Conservation (phyloP, 2,329 filamentous ascomycete species). For the Beauveria sp. region DNA sequence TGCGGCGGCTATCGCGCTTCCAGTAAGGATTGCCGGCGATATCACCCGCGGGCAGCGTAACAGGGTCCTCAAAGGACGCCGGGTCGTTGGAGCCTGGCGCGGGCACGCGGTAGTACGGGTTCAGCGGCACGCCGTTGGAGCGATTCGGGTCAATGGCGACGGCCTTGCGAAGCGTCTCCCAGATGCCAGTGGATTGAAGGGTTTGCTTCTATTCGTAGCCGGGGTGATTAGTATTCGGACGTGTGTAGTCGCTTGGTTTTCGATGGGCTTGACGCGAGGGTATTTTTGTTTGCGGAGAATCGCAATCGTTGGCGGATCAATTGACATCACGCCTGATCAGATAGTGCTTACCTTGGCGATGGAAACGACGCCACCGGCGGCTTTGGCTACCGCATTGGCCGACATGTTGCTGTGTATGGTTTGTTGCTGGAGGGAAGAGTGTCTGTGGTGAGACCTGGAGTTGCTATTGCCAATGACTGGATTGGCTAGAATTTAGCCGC, state of each 20-base stretch:
- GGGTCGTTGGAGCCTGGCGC: conserved; percentile 40
- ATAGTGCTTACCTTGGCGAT: conserved; percentile 50
- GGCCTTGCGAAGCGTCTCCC: conserved; percentile 71
- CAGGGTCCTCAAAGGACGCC: conserved; percentile 31
- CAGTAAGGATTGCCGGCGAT: conserved; percentile 49
- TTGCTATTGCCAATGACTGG: conserved; percentile 10
- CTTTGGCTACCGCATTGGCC: conserved; percentile 51
- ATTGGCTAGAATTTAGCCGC: conserved; percentile 14
- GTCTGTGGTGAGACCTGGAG: not conserved
- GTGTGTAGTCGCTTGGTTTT: conserved; percentile 10
- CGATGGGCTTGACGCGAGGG: conserved; percentile 1
- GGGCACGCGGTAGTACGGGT: conserved; percentile 86
- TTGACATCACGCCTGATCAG: conserved; percentile 14
- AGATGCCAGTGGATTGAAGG: conserved; percentile 80
- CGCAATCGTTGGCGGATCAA: conserved; percentile 13
- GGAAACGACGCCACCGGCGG: conserved; percentile 45
- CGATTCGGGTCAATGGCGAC: conserved; percentile 80
- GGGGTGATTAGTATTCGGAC: conserved; percentile 11
- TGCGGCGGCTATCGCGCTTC: conserved; percentile 82
- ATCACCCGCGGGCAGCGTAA: conserved; percentile 50
- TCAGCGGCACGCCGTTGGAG: conserved; percentile 85
- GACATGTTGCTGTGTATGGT: conserved; percentile 42
- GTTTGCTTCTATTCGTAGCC: conserved; percentile 74
- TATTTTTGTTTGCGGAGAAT: not conserved
- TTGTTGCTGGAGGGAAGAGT: conserved; percentile 14